phyloP scores from a whole-genome alignment of 2,329 filamentous ascomycete genomes.

The Verticillium tricorpus region DNA sequence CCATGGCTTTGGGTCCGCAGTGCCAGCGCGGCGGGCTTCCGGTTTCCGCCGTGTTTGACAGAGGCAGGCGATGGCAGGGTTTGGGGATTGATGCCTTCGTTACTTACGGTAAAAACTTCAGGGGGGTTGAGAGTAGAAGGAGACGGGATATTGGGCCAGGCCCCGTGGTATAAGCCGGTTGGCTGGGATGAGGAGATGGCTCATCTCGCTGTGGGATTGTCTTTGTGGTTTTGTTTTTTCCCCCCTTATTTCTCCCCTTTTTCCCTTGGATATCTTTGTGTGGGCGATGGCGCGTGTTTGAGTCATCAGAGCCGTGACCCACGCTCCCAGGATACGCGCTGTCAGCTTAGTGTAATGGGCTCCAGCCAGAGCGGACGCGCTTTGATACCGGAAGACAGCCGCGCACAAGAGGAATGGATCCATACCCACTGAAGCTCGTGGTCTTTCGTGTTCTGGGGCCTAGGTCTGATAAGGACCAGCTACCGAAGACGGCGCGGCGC shows the following conservation, averaged over 20 bases:
- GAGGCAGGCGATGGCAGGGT: not conserved
- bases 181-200: not conserved
- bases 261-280: not conserved
- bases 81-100: not conserved
- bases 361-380: not conserved
- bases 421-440: not conserved
- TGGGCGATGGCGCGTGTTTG: not conserved
- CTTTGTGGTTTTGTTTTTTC: not conserved
- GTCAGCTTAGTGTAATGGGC: not conserved
- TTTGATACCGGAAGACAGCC: not conserved
- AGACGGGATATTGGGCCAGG: not conserved
- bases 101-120: not conserved
- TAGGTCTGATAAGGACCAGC: not conserved
- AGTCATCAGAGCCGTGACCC: not conserved
- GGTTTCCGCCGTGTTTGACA: constrained; percentile 4
- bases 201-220: not conserved
- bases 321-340: not conserved
- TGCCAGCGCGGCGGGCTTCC: not conserved
- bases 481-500: not conserved
- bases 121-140: not conserved
- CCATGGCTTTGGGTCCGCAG: not conserved
- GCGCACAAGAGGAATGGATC: not conserved
- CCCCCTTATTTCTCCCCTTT: not conserved
- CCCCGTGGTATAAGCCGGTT: not conserved
- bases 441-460: not conserved